Evolutionary conservation across 1,139 yeast genomes (phyloP), one percentile per base, ranked within the genome.

Genomic region (Kodamaea ohmeri): DNA sequence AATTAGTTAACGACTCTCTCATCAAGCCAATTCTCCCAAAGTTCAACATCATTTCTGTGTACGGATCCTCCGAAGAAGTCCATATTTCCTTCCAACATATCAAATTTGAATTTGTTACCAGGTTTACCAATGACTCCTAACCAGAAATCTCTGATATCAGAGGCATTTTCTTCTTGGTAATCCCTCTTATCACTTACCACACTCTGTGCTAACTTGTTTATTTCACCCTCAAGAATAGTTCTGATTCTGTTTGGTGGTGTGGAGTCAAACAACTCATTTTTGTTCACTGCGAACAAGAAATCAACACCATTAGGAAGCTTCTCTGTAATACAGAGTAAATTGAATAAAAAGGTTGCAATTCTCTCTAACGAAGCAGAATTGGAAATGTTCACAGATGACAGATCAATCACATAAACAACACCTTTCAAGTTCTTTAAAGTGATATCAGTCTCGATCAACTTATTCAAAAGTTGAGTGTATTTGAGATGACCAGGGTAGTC

Each of bases 401-500:
- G 67, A 57, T 84, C 92, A 24, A 90, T 67, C 45, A 90, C 69
- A 49, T 78, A 88, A 2, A 88, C 61, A 4, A 88, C 65, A 3
- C 96, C 96, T 47, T 72, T 65, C 33, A 81, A 61, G 26, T 68
- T 67, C 34, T 61, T 60, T 32, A 75, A 52, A 19, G 79, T 66
- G 28, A 68, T 63, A 34, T 73, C 73, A 17, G 71, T 65, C 12
- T 70, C 55, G 35, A 74, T 63, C 46, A 66, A 52, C 41, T 65
- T 70, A 43, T 62, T 61, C 46, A 77, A 57, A 38, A 71, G 62
- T 36, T 73, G 73, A 43, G 76, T 76, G 48, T 89, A 76, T 56
- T 88, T 89, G 41, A 76, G 65, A 59, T 85, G 92, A 6, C 97
- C 97, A 2, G 97, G 97, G 49, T 81, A 80, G 55, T 90, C 97